Evolutionary conservation across 106 monocot genomes (phyloP).

Genomic region (Allium cepa): DNA sequence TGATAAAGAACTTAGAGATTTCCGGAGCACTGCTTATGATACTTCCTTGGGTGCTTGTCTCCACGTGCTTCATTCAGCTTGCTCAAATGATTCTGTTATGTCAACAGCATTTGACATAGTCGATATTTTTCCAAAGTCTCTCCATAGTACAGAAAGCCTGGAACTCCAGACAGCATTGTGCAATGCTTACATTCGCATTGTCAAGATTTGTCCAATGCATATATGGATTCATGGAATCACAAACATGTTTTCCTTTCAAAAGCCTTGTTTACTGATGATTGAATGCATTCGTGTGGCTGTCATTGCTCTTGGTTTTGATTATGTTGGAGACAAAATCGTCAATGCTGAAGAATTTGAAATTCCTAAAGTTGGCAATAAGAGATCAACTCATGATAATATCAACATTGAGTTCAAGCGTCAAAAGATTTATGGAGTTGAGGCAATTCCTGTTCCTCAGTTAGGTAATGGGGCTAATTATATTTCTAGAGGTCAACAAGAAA

Average conservation of each 20-base stretch:
- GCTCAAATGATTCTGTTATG: constrained; percentile 56
- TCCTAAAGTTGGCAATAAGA: constrained; percentile 48
- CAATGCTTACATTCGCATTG: constrained; percentile 68
- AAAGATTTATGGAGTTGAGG: constrained; percentile 23
- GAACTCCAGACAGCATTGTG: constrained; percentile 93
- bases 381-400: constrained; percentile 21
- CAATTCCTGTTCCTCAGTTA: constrained; percentile 4
- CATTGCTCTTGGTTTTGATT: constrained; percentile 31
- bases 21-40: constrained; percentile 78
- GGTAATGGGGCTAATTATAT: constrained; percentile 10
- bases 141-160: constrained; percentile 50
- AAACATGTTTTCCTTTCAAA: constrained; percentile 39
- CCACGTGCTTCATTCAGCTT: constrained; percentile 65
- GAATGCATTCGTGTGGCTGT: constrained; percentile 60
- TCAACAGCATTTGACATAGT: constrained; percentile 76
- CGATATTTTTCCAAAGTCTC: constrained; percentile 40
- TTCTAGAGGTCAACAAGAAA: constrained; percentile 11
- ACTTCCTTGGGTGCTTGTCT: constrained; percentile 74
- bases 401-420: constrained; percentile 35
- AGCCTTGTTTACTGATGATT: constrained; percentile 58
- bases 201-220: constrained; percentile 54
- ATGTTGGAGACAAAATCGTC: constrained; percentile 15
- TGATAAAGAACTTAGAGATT: constrained; percentile 14
- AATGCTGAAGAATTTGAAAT: constrained; percentile 18
- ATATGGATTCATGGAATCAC: constrained; percentile 71